These are phyloP conservation scores for Magnolia changhungtana DNA, from an alignment of 164 flowering plant genomes.

Conservation along the genomic window DNA sequence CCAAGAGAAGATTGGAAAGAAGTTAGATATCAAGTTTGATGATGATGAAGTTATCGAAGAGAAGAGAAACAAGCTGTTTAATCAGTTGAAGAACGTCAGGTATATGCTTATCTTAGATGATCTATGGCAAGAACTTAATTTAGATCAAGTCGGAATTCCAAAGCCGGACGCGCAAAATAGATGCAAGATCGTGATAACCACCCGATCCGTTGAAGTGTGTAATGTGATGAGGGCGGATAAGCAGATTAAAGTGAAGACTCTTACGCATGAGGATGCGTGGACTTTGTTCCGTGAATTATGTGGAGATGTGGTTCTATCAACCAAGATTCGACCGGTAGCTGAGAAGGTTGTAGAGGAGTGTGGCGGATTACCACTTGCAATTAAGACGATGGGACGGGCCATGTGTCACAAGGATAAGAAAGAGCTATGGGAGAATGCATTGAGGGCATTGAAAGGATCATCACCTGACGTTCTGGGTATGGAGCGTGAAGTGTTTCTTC, in stretches of 20 bases:
- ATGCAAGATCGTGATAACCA: conserved; percentile 23
- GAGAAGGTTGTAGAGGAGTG: not conserved
- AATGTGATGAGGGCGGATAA: conserved; percentile 22
- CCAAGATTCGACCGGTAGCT: not conserved
- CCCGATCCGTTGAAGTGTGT: conserved; percentile 22
- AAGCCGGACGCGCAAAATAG: not conserved
- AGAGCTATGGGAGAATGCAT: not conserved
- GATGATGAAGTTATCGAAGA: not conserved
- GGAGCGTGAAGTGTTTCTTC: not conserved
- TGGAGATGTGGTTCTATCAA: not conserved
- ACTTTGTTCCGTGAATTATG: not conserved
- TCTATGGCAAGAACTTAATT: conserved; percentile 21
- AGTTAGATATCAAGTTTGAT: conserved; percentile 7
- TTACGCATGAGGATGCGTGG: not conserved
- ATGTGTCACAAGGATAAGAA: not conserved
- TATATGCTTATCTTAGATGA: conserved; percentile 28
- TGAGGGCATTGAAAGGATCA: not conserved
- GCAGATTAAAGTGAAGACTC: not conserved
- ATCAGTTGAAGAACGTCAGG: conserved; percentile 2
- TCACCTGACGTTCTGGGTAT: not conserved
- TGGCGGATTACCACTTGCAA: conserved; percentile 5
- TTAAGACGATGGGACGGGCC: not conserved
- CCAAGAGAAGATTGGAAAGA: conserved; percentile 1
- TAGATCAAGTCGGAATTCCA: conserved; percentile 27
- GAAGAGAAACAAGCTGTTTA: conserved; percentile 1